Evolutionary conservation across 2,329 filamentous ascomycete genomes (phyloP).

Genomic region (Fusarium sp.): DNA sequence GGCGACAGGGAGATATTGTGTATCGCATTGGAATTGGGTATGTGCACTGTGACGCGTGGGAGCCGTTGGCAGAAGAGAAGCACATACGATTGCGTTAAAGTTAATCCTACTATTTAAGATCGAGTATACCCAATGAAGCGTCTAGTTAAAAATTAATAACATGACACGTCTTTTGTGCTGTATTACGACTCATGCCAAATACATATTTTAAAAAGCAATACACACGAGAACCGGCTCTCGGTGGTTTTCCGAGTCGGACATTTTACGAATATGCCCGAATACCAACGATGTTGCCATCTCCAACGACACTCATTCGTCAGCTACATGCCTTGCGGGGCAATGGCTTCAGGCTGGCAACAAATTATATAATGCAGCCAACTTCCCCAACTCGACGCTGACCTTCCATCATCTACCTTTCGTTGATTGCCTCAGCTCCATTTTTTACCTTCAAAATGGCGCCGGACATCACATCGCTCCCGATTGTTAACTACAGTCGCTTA

Average conservation of each 20-base stretch:
- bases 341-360: background rate
- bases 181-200: no score
- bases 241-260: conserved; percentile 6
- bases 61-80: background rate
- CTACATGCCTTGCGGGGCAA: background rate
- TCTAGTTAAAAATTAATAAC: no score
- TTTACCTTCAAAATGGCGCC: background rate
- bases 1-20: background rate
- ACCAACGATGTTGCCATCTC: background rate
- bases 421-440: background rate
- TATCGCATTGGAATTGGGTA: background rate
- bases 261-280: conserved; percentile 13
- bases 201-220: background rate
- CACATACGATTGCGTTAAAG: background rate
- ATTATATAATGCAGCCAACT: background rate
- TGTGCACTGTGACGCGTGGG: background rate
- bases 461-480: conserved; percentile 6
- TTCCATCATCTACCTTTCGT: background rate
- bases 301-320: conserved; percentile 9
- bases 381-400: background rate
- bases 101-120: background rate
- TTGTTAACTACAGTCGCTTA: conserved; percentile 4
- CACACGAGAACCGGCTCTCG: background rate
- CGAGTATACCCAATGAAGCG: no score
- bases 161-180: no score